Conservation (phyloP, 805 yeast genomes). For the Saturnispora besseyi region DNA sequence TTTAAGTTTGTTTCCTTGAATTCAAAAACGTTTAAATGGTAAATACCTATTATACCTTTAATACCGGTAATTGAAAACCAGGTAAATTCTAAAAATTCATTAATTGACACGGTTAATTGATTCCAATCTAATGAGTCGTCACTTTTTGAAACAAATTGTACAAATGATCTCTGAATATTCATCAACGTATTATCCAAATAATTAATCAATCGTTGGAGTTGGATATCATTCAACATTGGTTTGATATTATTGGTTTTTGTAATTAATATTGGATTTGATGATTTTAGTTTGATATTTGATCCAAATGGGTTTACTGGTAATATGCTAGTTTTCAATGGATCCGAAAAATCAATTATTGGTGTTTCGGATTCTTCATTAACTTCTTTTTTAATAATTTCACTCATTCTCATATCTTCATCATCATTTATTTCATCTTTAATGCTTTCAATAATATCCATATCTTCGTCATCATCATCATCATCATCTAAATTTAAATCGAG, state of each 20-base stretch:
- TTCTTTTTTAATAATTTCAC: slow-evolving; percentile 15
- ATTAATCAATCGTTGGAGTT: slow-evolving; percentile 46
- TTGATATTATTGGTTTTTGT: background rate
- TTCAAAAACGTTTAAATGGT: slow-evolving; percentile 19
- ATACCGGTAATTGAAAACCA: slow-evolving; percentile 47
- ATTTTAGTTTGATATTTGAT: slow-evolving; percentile 15
- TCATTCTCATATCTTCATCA: background rate
- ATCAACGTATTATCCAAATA: slow-evolving; percentile 49
- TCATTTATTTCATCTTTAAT: slow-evolving; percentile 14
- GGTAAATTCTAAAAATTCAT: slow-evolving; percentile 42
- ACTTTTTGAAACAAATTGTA: slow-evolving; percentile 27
- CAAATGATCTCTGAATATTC: slow-evolving; percentile 45
- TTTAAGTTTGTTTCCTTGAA: background rate
- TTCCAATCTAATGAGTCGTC: slow-evolving; percentile 19
- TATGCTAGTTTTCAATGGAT: slow-evolving; percentile 19
- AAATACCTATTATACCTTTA: slow-evolving; percentile 15
- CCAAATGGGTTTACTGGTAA: slow-evolving; percentile 27
- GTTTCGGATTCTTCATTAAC: slow-evolving; percentile 6
- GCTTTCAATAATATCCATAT: background rate
- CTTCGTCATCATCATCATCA: background rate
- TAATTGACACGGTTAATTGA: slow-evolving; percentile 37
- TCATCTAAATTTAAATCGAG: slow-evolving; percentile 8
- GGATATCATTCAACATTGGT: slow-evolving; percentile 31
- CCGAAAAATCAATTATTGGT: slow-evolving; percentile 11
- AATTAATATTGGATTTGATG: slow-evolving; percentile 20